These are phyloP conservation scores for Globisporangium spinosum DNA, from an alignment of 352 stramenopile genomes.

Conservation along the genomic window DNA sequence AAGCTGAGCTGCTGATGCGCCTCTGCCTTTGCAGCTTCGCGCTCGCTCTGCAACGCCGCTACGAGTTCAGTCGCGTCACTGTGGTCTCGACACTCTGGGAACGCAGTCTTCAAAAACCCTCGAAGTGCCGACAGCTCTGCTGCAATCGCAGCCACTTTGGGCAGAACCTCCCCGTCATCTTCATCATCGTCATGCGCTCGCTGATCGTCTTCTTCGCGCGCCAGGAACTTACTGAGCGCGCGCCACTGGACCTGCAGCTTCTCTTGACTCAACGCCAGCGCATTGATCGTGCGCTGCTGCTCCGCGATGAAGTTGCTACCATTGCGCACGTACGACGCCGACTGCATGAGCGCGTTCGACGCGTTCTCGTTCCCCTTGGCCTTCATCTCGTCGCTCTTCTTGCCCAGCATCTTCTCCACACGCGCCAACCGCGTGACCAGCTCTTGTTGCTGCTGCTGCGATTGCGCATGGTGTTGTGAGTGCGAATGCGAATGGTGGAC, in stretches of 20 bases:
- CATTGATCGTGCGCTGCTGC: conserved; percentile 50
- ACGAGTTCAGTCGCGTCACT: not conserved
- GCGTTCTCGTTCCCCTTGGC: conserved; percentile 60
- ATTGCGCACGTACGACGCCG: conserved; percentile 36
- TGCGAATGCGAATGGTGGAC: conserved; percentile 2
- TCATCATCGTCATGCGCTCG: conserved; percentile 1
- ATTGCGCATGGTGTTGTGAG: not conserved
- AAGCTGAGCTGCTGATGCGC: conserved; percentile 5
- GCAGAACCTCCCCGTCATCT: conserved; percentile 10
- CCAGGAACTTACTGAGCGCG: conserved; percentile 19
- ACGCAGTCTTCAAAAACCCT: conserved; percentile 6
- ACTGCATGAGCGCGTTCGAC: conserved; percentile 48
- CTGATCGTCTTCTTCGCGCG: conserved; percentile 16
- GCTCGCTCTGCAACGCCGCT: conserved; percentile 7
- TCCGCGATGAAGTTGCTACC: conserved; percentile 33
- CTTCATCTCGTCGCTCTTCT: conserved; percentile 80
- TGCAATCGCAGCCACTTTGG: conserved; percentile 3
- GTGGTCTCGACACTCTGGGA: conserved; percentile 1
- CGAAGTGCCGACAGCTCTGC: conserved; percentile 10
- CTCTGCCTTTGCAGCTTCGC: not conserved
- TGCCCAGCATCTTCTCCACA: conserved; percentile 56
- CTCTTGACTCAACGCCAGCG: conserved; percentile 27
- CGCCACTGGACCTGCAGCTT: conserved; percentile 23
- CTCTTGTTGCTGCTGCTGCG: conserved; percentile 24
- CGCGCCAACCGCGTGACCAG: conserved; percentile 30